Base-by-base conservation (phyloP, 2,329 filamentous ascomycete genomes). In the Lomentospora prolificans region DNA sequence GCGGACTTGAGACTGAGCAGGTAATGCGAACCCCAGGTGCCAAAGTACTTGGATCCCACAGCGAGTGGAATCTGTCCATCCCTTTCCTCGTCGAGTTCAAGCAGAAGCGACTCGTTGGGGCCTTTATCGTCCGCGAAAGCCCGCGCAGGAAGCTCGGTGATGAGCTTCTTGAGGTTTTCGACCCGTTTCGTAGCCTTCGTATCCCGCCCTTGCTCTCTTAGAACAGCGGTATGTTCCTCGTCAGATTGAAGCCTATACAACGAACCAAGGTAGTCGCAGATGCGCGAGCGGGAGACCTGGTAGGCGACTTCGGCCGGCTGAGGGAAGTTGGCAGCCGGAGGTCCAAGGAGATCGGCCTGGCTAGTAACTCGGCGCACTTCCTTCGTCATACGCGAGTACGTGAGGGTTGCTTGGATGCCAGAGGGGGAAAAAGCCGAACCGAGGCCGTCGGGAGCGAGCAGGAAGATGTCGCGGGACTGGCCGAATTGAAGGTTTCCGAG, bases 401-500 rank as follows among this genome's bases (percentile, higher is more conserved):
- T 46, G n/a, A 64, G 25, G 3, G 54, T 55, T 8, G 62, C 61
- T 14, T 57, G 54, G 50, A 63, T 5, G 25, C 14, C 24, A 12
- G 50, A 27, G 9, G 57, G 48, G 6, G 17, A 10, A 4, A 50
- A 17, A 12, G 50, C 55, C 3, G n/a, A 9, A 28, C 51, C 17
- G 19, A 51, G 36, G 27, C 22, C 22, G 46, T 50, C 46, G 46
- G 46, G 22, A 9, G 46, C 10, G 46, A 24, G 4, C 5, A 84
- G 65, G 59, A 75, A 76, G 24, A 85, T 66, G 56, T 84, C 79
- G 3, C 80, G 73, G 0, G 79, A 76, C 57, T 85, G 81, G n/a
- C 79, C 81, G 55, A 79, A 85, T 58, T 82, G 80, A 0, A 85
- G 58, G 59, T 75, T 81, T 2, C 77, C 76, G 3, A 82, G 64